Conservation (phyloP, 2,329 filamentous ascomycete species). For the Elsinoe arachidis region DNA sequence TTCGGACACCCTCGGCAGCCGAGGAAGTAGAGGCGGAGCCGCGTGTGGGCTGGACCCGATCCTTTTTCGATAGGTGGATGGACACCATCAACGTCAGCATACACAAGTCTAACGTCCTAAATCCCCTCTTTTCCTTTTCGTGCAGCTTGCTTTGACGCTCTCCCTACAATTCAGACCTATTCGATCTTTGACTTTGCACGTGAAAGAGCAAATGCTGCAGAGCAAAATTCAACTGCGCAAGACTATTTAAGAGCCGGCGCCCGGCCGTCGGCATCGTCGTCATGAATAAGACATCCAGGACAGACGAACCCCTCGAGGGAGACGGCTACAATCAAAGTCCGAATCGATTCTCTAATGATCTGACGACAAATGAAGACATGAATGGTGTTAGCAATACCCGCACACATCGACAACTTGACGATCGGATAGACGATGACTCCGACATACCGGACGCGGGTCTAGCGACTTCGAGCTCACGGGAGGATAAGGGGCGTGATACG, state of each 20-base stretch:
- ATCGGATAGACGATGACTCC: constrained; percentile 25
- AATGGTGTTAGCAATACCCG: constrained; percentile 52
- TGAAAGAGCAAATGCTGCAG: background rate
- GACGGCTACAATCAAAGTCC: constrained; percentile 55
- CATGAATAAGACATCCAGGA: constrained; percentile 60
- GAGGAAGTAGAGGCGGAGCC: background rate
- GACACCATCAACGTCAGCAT: background rate
- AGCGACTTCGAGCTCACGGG: constrained; percentile 13
- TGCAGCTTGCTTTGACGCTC: background rate
- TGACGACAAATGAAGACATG: constrained; percentile 54
- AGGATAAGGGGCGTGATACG: background rate
- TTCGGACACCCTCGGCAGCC: background rate
- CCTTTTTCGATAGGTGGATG: background rate
- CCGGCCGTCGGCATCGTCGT: background rate
- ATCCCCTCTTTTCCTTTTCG: background rate
- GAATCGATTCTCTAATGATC: constrained; percentile 47
- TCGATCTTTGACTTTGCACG: background rate
- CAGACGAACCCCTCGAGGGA: constrained; percentile 44
- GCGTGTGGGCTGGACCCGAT: background rate
- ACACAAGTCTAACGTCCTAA: background rate
- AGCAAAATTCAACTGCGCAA: background rate
- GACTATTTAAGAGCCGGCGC: background rate
- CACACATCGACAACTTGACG: constrained; percentile 35
- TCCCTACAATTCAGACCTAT: background rate
- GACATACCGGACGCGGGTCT: constrained; percentile 23